Percentiles rank a stretch among this genome's conserved stretches.
Evolutionary conservation across 75 land plant genomes (phyloP).

Genomic region (Picea glauca): DNA sequence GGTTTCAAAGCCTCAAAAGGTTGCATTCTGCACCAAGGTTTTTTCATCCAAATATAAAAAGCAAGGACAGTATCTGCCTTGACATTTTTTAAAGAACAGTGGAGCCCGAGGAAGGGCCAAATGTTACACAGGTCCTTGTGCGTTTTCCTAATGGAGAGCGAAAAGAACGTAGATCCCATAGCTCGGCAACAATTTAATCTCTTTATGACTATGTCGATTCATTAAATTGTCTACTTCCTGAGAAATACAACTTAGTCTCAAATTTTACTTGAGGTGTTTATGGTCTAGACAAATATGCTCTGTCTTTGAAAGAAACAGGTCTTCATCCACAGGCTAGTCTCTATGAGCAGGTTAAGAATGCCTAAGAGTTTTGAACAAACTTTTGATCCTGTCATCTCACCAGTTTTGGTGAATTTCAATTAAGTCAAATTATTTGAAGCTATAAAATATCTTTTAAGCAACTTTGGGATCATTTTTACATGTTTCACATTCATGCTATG

Average conservation of each 20-base stretch:
- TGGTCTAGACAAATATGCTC: conserved; percentile 58
- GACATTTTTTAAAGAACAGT: neutral
- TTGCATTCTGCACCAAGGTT: too few relatives aligned
- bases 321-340: conserved; percentile 96
- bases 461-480: too few relatives aligned
- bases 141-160: conserved; percentile 94
- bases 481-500: too few relatives aligned
- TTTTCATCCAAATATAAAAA: too few relatives aligned
- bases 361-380: neutral
- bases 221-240: conserved; percentile 53
- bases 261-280: conserved; percentile 85
- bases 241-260: conserved; percentile 71
- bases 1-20: too few relatives aligned
- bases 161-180: conserved; percentile 74
- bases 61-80: too few relatives aligned
- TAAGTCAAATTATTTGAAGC: too few relatives aligned
- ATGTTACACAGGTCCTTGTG: conserved; percentile 91
- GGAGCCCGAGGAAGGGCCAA: conserved; percentile 96
- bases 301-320: conserved; percentile 85
- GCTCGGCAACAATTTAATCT: conserved; percentile 52
- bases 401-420: too few relatives aligned
- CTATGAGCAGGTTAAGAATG: conserved; percentile 62
- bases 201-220: conserved; percentile 94
- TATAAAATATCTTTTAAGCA: too few relatives aligned
- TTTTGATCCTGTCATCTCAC: too few relatives aligned